Percentiles rank a stretch among this genome's conserved stretches.
phyloP scores from a whole-genome alignment of 768 basidiomycete genomes.

The Kwoniella sp. region DNA sequence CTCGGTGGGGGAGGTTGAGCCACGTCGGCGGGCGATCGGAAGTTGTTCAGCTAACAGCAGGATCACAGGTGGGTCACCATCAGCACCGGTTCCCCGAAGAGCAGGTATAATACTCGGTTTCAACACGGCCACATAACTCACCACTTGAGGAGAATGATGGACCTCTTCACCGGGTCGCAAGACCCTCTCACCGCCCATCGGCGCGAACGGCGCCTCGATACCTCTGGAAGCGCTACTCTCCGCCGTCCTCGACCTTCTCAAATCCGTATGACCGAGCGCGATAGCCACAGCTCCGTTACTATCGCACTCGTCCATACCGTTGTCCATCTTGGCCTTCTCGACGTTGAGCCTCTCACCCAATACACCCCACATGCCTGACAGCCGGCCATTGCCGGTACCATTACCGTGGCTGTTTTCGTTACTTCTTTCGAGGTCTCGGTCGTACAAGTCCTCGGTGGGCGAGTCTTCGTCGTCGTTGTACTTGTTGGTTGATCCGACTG shows the following conservation, averaged over 20 bases:
- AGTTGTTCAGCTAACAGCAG: slow-evolving; percentile 23
- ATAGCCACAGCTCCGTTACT: slow-evolving; percentile 1
- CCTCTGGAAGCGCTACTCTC: slow-evolving; percentile 6
- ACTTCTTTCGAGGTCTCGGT: not conserved
- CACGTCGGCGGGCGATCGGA: slow-evolving; percentile 28
- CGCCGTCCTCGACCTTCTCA: not conserved
- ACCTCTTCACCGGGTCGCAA: slow-evolving; percentile 26
- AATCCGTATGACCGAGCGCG: slow-evolving; percentile 2
- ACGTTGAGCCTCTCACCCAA: slow-evolving; percentile 42
- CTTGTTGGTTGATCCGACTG: slow-evolving; percentile 3
- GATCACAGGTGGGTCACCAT: too few species aligned
- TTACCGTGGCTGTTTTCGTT: not conserved
- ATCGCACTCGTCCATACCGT: slow-evolving; percentile 23
- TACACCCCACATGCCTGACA: slow-evolving; percentile 31
- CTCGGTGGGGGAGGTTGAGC: slow-evolving; percentile 13
- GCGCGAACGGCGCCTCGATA: slow-evolving; percentile 27
- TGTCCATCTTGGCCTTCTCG: slow-evolving; percentile 11
- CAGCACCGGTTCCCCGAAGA: too few species aligned
- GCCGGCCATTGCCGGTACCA: not conserved
- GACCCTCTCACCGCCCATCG: slow-evolving; percentile 30
- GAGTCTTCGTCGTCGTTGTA: slow-evolving; percentile 2
- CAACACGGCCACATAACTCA: slow-evolving; percentile 10
- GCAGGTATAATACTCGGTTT: not conserved
- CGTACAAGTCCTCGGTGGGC: not conserved
- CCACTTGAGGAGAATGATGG: slow-evolving; percentile 13